A percentile compares a stretch with the other conserved stretches of the same genome.
Evolutionary conservation across 148 eudicot species (phyloP).

Genomic region (Nepenthes mirabilis): DNA sequence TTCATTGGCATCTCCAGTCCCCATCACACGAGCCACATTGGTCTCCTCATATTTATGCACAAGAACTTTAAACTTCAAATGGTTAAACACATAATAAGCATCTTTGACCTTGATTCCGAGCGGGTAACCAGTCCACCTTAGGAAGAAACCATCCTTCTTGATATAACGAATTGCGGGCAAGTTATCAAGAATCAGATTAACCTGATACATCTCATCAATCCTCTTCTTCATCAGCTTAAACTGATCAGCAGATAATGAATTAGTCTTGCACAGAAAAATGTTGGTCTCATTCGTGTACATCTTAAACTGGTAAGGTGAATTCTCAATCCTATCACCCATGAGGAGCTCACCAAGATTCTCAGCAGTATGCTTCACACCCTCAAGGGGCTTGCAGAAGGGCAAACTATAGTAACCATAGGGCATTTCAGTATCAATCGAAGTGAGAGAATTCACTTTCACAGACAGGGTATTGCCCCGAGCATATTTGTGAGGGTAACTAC

Average conservation of each 20-base stretch:
- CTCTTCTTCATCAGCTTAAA: slow-evolving; percentile 18
- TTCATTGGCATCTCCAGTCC: slow-evolving; percentile 18
- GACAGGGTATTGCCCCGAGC: slow-evolving; percentile 9
- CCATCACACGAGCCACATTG: slow-evolving; percentile 16
- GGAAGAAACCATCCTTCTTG: slow-evolving; percentile 10
- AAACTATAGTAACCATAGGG: slow-evolving; percentile 16
- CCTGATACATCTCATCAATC: slow-evolving; percentile 22
- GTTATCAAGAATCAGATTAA: slow-evolving; percentile 17
- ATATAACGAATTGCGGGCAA: slow-evolving; percentile 14
- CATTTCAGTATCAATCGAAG: slow-evolving; percentile 16
- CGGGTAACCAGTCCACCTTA: slow-evolving; percentile 17
- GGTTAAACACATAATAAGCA: slow-evolving; percentile 13
- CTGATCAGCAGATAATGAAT: slow-evolving; percentile 8
- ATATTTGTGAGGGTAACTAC: slow-evolving; percentile 17
- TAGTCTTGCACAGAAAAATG: slow-evolving; percentile 9
- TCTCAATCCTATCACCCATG: slow-evolving; percentile 20
- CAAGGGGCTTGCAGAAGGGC: slow-evolving; percentile 13
- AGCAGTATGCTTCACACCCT: slow-evolving; percentile 15
- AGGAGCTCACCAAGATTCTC: slow-evolving; percentile 17
- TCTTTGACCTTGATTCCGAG: slow-evolving; percentile 14
- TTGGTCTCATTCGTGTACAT: slow-evolving; percentile 12
- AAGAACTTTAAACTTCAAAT: slow-evolving; percentile 17
- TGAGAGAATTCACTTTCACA: slow-evolving; percentile 14
- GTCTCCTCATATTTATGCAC: slow-evolving; percentile 16
- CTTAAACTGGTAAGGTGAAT: slow-evolving; percentile 15